phyloP scores from a whole-genome alignment of 1,284 basidiomycete species.

The Heliocybe sulcata region DNA sequence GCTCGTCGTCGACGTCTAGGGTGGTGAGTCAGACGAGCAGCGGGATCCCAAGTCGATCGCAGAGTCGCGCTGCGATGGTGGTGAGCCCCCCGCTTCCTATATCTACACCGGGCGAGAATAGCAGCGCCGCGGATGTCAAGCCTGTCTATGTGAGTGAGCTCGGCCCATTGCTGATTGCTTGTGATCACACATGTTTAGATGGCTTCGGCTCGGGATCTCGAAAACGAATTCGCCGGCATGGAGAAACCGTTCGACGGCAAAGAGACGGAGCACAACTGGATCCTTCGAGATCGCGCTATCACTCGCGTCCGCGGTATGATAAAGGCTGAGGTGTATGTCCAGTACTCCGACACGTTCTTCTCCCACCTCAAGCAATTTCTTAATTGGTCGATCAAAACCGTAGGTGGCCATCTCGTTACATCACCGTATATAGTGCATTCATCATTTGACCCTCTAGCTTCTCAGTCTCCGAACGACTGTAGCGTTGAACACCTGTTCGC shows the following conservation, averaged over 20 bases:
- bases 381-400: slow-evolving; percentile 83
- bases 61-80: slow-evolving; percentile 46
- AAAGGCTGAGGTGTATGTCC: slow-evolving; percentile 71
- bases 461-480: slow-evolving; percentile 91
- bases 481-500: slow-evolving; percentile 68
- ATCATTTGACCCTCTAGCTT: slow-evolving; percentile 40
- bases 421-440: slow-evolving; percentile 5
- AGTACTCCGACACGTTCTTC: slow-evolving; percentile 73
- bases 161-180: slow-evolving; percentile 7
- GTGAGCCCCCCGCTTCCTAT: slow-evolving; percentile 31
- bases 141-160: slow-evolving; percentile 60
- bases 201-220: slow-evolving; percentile 79
- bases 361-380: slow-evolving; percentile 70
- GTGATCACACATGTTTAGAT: slow-evolving; percentile 42
- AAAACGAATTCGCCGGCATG: slow-evolving; percentile 79
- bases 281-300: slow-evolving; percentile 73
- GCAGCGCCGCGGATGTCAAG: slow-evolving; percentile 38
- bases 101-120: slow-evolving; percentile 27
- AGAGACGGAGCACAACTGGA: slow-evolving; percentile 98
- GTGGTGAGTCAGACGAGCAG: slow-evolving; percentile 42
- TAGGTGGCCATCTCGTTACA: slow-evolving; percentile 29
- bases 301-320: slow-evolving; percentile 88
- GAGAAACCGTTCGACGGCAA: slow-evolving; percentile 82
- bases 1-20: slow-evolving; percentile 23
- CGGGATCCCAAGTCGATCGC: slow-evolving; percentile 39